Percentiles rank a stretch among this genome's conserved stretches.
Conservation (phyloP, 129 eudicot species). For the Mikania micrantha region DNA sequence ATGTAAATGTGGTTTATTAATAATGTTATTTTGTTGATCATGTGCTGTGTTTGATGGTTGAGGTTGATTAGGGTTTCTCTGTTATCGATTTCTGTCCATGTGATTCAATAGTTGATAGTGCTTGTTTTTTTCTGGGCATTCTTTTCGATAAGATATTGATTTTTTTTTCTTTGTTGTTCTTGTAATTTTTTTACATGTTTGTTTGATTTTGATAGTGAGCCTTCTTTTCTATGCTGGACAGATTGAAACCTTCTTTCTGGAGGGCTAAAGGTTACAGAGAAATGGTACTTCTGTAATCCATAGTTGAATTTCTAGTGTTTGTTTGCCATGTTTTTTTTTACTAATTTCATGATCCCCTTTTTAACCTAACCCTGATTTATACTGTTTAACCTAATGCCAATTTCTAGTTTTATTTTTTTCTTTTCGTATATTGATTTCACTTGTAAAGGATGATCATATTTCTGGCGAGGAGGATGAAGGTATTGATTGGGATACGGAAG, state of each 20-base stretch:
- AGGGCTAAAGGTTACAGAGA: slow-evolving; percentile 3
- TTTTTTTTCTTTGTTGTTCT: not conserved
- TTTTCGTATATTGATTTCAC: no score
- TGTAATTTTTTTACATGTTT: not conserved
- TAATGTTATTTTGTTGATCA: slow-evolving; percentile 3
- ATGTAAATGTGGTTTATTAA: not conserved
- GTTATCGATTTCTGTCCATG: not conserved
- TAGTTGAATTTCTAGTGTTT: not conserved
- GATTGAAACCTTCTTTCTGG: slow-evolving; percentile 18
- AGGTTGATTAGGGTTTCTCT: slow-evolving; percentile 7
- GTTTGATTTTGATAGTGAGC: not conserved
- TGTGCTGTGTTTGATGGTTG: not conserved
- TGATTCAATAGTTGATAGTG: not conserved
- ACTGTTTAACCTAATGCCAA: no score
- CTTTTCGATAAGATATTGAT: not conserved
- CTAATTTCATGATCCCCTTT: no score
- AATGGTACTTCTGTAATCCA: slow-evolving; percentile 23
- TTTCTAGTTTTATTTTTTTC: no score
- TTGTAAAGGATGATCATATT: no score
- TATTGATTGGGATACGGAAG: slow-evolving; percentile 66
- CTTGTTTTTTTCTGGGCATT: not conserved
- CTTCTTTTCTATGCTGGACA: slow-evolving; percentile 19
- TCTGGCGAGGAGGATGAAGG: not conserved
- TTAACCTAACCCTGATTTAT: no score
- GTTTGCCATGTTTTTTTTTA: not conserved